These are phyloP conservation scores for Aspergillus novofumigatus DNA, from an alignment of 2,329 filamentous ascomycete genomes.

Conservation along the genomic window DNA sequence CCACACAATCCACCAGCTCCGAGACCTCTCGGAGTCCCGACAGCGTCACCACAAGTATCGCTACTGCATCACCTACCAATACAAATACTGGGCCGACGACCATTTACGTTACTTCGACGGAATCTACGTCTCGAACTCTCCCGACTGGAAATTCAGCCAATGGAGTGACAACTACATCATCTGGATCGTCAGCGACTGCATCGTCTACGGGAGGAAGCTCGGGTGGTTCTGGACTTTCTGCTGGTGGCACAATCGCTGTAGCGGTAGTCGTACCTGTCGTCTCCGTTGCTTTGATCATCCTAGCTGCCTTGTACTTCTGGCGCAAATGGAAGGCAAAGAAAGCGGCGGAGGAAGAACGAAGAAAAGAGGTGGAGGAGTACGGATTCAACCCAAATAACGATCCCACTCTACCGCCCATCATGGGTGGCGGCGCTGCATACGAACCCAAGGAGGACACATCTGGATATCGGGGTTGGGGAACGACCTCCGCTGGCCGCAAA, in stretches of 20 bases:
- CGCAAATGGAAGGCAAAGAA: slow-evolving; percentile 81
- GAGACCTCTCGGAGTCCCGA: slow-evolving; percentile 15
- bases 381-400: slow-evolving; percentile 97
- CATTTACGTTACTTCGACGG: slow-evolving; percentile 9
- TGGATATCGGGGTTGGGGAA: slow-evolving; percentile 94
- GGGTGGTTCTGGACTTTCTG: slow-evolving; percentile 35
- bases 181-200: slow-evolving; percentile 21
- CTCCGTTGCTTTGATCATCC: slow-evolving; percentile 74
- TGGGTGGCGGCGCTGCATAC: slow-evolving; percentile 42
- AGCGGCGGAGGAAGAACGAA: slow-evolving; percentile 77
- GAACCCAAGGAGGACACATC: slow-evolving; percentile 67
- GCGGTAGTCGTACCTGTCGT: slow-evolving; percentile 92
- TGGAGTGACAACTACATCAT: slow-evolving; percentile 23
- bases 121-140: slow-evolving; percentile 7
- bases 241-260: slow-evolving; percentile 73
- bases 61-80: slow-evolving; percentile 1
- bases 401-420: slow-evolving; percentile 65
- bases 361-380: slow-evolving; percentile 97
- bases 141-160: slow-evolving; percentile 17
- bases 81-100: slow-evolving; percentile 3
- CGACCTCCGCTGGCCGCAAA: slow-evolving; percentile 72
- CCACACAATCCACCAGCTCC: slow-evolving; percentile 1
- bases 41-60: slow-evolving; percentile 16
- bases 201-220: slow-evolving; percentile 22
- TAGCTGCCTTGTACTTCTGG: slow-evolving; percentile 79